Evolutionary conservation across 805 yeast genomes (phyloP).

Genomic region (Ogataea wickerhamii): DNA sequence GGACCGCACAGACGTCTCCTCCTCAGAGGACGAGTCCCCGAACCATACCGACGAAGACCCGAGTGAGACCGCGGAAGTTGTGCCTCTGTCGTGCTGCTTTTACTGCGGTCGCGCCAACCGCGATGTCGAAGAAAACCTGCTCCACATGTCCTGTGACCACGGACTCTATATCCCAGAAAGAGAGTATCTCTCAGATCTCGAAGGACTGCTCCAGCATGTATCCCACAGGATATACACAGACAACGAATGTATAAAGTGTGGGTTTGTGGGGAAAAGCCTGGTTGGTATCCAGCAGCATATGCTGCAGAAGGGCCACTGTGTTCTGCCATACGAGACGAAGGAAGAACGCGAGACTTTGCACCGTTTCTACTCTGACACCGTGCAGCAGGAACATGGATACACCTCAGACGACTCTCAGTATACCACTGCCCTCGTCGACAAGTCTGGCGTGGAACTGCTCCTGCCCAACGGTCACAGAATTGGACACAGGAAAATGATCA

Average conservation of each 20-base stretch:
- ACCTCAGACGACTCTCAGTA: constrained; percentile 20
- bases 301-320: constrained; percentile 78
- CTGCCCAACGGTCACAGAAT: constrained; percentile 74
- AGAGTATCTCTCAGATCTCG: constrained; percentile 59
- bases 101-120: constrained; percentile 43
- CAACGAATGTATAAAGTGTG: constrained; percentile 75
- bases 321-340: constrained; percentile 79
- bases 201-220: constrained; percentile 66
- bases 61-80: background rate
- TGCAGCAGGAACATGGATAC: constrained; percentile 23
- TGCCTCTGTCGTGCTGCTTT: constrained; percentile 44
- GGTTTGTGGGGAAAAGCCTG: constrained; percentile 71
- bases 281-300: constrained; percentile 88
- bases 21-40: background rate
- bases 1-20: background rate
- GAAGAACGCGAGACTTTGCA: constrained; percentile 68
- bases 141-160: constrained; percentile 73
- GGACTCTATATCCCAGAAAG: constrained; percentile 88
- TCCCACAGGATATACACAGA: constrained; percentile 78
- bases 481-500: constrained; percentile 72
- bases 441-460: constrained; percentile 55
- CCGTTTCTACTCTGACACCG: constrained; percentile 56
- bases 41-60: background rate
- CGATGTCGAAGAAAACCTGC: constrained; percentile 43
- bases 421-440: constrained; percentile 29